Percentiles rank a stretch among this genome's conserved stretches.
Conservation (phyloP, 495 filamentous ascomycete species). For the Penicillium crystallinum region DNA sequence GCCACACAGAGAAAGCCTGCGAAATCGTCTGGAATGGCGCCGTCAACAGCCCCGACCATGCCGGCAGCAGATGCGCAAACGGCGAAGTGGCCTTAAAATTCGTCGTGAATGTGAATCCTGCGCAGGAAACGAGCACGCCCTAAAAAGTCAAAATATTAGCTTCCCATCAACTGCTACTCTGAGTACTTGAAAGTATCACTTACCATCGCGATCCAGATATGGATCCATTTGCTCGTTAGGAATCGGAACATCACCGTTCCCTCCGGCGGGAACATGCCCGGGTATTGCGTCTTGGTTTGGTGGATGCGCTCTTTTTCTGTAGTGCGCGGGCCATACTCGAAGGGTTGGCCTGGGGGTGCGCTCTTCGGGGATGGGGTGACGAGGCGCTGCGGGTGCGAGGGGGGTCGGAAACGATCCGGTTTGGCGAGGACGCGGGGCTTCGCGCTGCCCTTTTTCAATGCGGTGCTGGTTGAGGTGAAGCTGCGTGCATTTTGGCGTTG, state of each 20-base stretch:
- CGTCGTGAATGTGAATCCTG: constrained; percentile 58
- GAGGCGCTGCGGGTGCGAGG: constrained; percentile 68
- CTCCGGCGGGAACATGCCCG: constrained; percentile 71
- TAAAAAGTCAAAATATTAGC: too few relatives aligned
- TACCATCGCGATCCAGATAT: constrained; percentile 76
- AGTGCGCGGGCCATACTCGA: constrained; percentile 62
- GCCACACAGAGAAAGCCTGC: constrained; percentile 59
- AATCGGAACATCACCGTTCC: constrained; percentile 74
- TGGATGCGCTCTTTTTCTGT: constrained; percentile 48
- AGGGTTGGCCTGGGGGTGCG: constrained; percentile 29
- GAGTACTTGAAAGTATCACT: constrained; percentile 14
- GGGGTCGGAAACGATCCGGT: constrained; percentile 77
- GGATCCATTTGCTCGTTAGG: constrained; percentile 63
- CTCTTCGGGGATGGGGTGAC: constrained; percentile 32
- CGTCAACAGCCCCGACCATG: constrained; percentile 50
- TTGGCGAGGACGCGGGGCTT: constrained; percentile 66
- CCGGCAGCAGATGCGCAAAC: constrained; percentile 66
- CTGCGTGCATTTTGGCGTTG: constrained; percentile 17
- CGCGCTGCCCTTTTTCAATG: constrained; percentile 9
- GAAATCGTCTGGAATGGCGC: constrained; percentile 59
- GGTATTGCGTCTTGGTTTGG: constrained; percentile 65
- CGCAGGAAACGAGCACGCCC: constrained; percentile 64
- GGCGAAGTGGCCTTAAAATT: constrained; percentile 68
- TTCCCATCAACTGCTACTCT: neutral
- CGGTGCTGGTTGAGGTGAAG: constrained; percentile 21